Base-by-base conservation (phyloP, 1,284 basidiomycete genomes). In the Lentinula novae-zelandiae region DNA sequence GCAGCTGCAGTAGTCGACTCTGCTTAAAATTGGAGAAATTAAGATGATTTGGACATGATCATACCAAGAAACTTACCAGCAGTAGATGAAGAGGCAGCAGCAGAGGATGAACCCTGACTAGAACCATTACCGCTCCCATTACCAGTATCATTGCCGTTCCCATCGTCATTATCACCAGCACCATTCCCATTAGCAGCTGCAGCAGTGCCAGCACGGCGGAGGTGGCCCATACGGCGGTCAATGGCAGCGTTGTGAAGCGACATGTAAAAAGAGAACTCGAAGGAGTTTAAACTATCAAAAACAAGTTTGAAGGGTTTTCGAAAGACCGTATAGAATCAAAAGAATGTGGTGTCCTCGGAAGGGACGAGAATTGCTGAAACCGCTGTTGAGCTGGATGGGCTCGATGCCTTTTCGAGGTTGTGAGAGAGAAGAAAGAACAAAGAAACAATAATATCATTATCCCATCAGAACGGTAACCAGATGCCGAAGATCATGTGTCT, bases 241-340 rank as follows among this genome's bases (percentile, higher is more conserved):
- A 46, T 13, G 46, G 50, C 22, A 44, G 39, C 22, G 51, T 40
- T 58, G 40, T 52, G 49, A 38, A 51, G 20, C 53, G 57, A 58
- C 57, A 58, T 58, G 57, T 51, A 49, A 27, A 36, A 39, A 58
- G 20, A 51, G 36, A 27, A 20, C 7, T 20, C 13, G 22, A 13
- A 20, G 40, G 20, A 46, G 20, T 15, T 5, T 50, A 31, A 33
- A 44, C 15, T 49, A 3, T 49, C 0, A 27, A 27, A 27, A 27
- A 27, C 27, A 12, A 31, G 13, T 34, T 39, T 27, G 39, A 53
- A 42, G 38, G 7, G 17, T 20, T 44, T 20, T 40, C 20, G 49
- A 58, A 58, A 40, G 57, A 58, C 49, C 49, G 57, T 58, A 46
- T 58, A 52, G 49, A 51, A 52, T 42, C 50, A 58, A 58, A 58